Percentiles rank a stretch among this genome's conserved stretches.
These are phyloP conservation scores for Leptographium wingfieldii DNA, from an alignment of 2,329 filamentous ascomycete species.

Conservation along the genomic window DNA sequence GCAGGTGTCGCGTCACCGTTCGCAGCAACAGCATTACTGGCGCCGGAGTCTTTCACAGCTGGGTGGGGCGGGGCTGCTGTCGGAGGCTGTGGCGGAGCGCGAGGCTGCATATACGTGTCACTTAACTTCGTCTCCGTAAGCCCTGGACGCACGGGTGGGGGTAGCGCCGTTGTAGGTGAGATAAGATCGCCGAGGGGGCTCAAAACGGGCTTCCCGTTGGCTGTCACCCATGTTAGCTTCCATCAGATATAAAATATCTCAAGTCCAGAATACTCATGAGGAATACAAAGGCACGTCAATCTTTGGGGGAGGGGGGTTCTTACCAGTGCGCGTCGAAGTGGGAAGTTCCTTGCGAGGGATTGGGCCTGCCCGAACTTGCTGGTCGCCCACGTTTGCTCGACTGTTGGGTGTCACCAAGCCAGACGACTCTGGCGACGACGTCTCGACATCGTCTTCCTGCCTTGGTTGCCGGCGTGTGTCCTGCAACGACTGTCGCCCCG, in stretches of 20 bases:
- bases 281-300: background rate
- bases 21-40: slow-evolving; percentile 15
- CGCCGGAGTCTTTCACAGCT: slow-evolving; percentile 32
- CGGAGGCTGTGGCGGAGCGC: slow-evolving; percentile 42
- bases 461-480: slow-evolving; percentile 43
- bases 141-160: slow-evolving; percentile 13
- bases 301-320: slow-evolving; percentile 12
- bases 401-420: slow-evolving; percentile 20
- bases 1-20: slow-evolving; percentile 25
- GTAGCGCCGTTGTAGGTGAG: slow-evolving; percentile 8
- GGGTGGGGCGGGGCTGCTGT: slow-evolving; percentile 32
- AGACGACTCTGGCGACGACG: slow-evolving; percentile 28
- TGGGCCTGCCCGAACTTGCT: slow-evolving; percentile 34
- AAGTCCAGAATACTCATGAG: background rate
- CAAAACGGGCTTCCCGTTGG: slow-evolving; percentile 21
- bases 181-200: slow-evolving; percentile 11
- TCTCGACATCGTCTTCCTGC: slow-evolving; percentile 29
- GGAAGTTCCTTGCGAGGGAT: slow-evolving; percentile 55
- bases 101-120: slow-evolving; percentile 46
- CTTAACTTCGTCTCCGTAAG: slow-evolving; percentile 28
- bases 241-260: background rate
- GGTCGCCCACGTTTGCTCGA: slow-evolving; percentile 24
- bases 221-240: slow-evolving; percentile 13
- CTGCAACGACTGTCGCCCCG: slow-evolving; percentile 39
- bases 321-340: slow-evolving; percentile 29